Evolutionary conservation across 1,284 basidiomycete genomes (phyloP).

Genomic region (Sanguinoderma infundibulare): DNA sequence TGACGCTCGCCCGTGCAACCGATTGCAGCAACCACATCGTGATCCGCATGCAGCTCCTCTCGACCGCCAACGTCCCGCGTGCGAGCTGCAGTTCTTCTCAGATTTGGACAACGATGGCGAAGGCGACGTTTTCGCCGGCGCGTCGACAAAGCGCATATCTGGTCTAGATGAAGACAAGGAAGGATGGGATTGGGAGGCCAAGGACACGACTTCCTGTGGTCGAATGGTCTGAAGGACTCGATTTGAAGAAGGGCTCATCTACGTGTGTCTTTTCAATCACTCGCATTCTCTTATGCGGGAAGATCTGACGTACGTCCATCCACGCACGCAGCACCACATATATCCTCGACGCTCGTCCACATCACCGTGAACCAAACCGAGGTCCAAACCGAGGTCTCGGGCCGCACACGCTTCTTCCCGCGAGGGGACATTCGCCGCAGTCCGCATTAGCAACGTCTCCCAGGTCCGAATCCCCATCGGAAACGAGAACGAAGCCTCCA

Average conservation of each 20-base stretch:
- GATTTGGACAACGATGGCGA: conserved; percentile 30
- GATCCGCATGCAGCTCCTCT: conserved; percentile 66
- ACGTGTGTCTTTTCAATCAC: conserved; percentile 48
- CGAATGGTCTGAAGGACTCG: conserved; percentile 58
- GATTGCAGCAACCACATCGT: conserved; percentile 58
- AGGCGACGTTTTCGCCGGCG: conserved; percentile 21
- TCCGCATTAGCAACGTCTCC: conserved; percentile 32
- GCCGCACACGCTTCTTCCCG: conserved; percentile 61
- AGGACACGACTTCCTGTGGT: conserved; percentile 65
- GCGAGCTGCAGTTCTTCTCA: conserved; percentile 57
- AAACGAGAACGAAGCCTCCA: conserved; percentile 7
- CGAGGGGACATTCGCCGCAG: conserved; percentile 37
- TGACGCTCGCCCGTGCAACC: conserved; percentile 48
- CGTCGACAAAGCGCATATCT: not conserved
- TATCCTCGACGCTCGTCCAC: conserved; percentile 54
- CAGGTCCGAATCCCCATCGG: conserved; percentile 2
- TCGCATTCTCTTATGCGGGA: not conserved
- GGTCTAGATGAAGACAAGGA: conserved; percentile 35
- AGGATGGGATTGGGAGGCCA: conserved; percentile 64
- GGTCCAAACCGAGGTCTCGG: conserved; percentile 46
- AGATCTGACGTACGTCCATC: not conserved
- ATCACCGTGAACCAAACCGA: conserved; percentile 62
- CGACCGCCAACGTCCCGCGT: conserved; percentile 28
- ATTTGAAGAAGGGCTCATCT: conserved; percentile 55
- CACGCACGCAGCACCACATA: conserved; percentile 52